Percentiles rank a stretch among this genome's conserved stretches.
These are phyloP conservation scores for Deuterostichococcus epilithicus DNA, from an alignment of 139 green algal species.

Conservation along the genomic window DNA sequence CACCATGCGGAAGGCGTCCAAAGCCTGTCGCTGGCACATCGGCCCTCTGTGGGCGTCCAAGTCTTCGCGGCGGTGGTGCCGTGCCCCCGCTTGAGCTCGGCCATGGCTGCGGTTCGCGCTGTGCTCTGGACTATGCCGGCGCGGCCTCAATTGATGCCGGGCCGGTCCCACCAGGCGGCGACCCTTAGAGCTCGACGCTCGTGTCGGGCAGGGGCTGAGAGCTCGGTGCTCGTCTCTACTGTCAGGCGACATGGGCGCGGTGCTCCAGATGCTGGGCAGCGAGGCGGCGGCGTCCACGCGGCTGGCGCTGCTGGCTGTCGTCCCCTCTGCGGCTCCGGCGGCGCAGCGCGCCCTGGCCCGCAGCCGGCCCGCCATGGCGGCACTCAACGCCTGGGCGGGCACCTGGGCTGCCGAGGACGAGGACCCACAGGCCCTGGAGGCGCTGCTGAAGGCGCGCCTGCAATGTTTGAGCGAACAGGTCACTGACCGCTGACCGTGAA, in stretches of 20 bases:
- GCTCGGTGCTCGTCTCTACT: constrained; percentile 4
- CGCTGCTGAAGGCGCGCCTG: neutral
- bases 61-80: too few species aligned
- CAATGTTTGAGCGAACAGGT: neutral
- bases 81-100: neutral
- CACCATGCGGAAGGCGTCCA: neutral
- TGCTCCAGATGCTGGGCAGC: constrained; percentile 14
- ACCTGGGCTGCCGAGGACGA: constrained; percentile 9
- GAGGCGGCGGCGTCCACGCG: neutral
- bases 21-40: too few species aligned
- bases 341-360: constrained; percentile 9
- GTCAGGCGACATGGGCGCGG: constrained; percentile 13
- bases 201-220: too few species aligned
- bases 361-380: constrained; percentile 5
- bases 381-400: constrained; percentile 26
- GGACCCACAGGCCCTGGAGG: constrained; percentile 14
- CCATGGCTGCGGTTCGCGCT: neutral
- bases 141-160: neutral
- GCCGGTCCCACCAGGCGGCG: neutral
- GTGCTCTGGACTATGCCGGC: neutral
- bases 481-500: neutral
- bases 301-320: constrained; percentile 11
- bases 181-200: neutral
- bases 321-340: neutral
- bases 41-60: too few species aligned